A percentile compares a stretch with the other conserved stretches of the same genome.
These are phyloP conservation scores for Diutina neorugosa DNA, from an alignment of 1,139 yeast species.

Conservation along the genomic window DNA sequence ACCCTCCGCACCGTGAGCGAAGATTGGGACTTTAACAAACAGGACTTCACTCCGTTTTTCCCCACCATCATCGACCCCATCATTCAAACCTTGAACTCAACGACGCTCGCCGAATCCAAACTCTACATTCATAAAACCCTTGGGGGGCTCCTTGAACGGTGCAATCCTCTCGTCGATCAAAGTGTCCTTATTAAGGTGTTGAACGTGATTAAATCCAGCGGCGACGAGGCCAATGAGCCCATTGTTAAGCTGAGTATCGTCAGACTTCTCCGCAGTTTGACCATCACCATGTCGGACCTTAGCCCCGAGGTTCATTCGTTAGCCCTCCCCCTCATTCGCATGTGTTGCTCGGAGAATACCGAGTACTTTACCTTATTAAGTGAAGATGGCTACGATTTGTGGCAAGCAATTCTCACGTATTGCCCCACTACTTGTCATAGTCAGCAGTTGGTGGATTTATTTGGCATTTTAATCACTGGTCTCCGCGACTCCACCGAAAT, in stretches of 20 bases:
- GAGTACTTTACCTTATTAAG: constrained; percentile 50
- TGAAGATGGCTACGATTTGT: constrained; percentile 83
- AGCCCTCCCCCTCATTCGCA: constrained; percentile 53
- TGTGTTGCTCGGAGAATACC: constrained; percentile 50
- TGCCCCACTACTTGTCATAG: constrained; percentile 20
- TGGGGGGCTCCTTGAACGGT: constrained; percentile 50
- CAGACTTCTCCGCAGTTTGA: constrained; percentile 55
- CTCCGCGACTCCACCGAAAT: constrained; percentile 63
- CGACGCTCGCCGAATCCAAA: constrained; percentile 62
- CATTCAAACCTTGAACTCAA: constrained; percentile 28
- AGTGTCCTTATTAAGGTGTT: constrained; percentile 42
- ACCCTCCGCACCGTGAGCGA: constrained; percentile 58
- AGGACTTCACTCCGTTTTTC: constrained; percentile 54
- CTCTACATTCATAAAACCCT: constrained; percentile 56
- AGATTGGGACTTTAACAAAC: constrained; percentile 76
- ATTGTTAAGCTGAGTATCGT: constrained; percentile 63
- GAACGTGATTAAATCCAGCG: constrained; percentile 46
- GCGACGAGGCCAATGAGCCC: constrained; percentile 34
- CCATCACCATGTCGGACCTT: constrained; percentile 49
- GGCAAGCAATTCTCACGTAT: constrained; percentile 62
- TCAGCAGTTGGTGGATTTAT: constrained; percentile 25
- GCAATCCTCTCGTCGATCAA: constrained; percentile 46
- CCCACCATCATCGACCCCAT: constrained; percentile 39
- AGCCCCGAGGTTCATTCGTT: constrained; percentile 51
- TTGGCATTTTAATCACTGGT: constrained; percentile 38